Conservation (phyloP, 306 rosid species). For the Sophora flavescens region DNA sequence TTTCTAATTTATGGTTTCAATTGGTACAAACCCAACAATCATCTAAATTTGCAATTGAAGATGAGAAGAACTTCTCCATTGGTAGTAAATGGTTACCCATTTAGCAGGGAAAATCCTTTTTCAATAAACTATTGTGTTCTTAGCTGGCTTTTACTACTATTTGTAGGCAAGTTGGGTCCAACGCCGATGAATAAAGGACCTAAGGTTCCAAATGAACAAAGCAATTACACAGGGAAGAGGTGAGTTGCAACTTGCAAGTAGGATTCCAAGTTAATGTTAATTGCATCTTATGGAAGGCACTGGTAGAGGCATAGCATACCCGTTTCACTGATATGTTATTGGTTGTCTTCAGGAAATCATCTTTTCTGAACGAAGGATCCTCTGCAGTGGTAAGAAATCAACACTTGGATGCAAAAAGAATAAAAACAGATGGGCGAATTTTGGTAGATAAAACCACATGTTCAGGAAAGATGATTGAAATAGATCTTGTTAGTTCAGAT, state of each 20-base stretch:
- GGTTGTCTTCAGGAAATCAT: constrained; percentile 69
- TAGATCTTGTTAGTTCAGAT: constrained; percentile 79
- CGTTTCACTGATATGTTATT: constrained; percentile 30
- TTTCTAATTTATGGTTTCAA: not conserved
- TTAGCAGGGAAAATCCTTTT: not conserved
- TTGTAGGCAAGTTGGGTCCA: constrained; percentile 60
- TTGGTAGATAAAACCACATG: constrained; percentile 53
- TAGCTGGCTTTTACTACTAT: constrained; percentile 37
- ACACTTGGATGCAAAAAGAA: constrained; percentile 61
- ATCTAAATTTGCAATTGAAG: not conserved
- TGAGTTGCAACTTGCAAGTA: constrained; percentile 41
- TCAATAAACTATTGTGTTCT: constrained; percentile 33
- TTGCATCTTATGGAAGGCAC: constrained; percentile 30
- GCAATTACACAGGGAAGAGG: constrained; percentile 65
- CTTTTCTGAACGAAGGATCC: constrained; percentile 48
- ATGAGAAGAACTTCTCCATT: not conserved
- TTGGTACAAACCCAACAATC: not conserved
- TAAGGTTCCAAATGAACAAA: constrained; percentile 50
- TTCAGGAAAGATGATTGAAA: constrained; percentile 75
- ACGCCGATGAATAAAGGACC: constrained; percentile 48
- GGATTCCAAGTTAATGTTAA: constrained; percentile 18
- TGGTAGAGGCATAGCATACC: constrained; percentile 22
- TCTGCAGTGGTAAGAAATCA: constrained; percentile 49
- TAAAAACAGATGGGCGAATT: constrained; percentile 53
- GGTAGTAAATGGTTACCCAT: not conserved